Percentiles rank a stretch among this genome's conserved stretches.
Conservation (phyloP, 306 rosid species). For the Corylus americana region DNA sequence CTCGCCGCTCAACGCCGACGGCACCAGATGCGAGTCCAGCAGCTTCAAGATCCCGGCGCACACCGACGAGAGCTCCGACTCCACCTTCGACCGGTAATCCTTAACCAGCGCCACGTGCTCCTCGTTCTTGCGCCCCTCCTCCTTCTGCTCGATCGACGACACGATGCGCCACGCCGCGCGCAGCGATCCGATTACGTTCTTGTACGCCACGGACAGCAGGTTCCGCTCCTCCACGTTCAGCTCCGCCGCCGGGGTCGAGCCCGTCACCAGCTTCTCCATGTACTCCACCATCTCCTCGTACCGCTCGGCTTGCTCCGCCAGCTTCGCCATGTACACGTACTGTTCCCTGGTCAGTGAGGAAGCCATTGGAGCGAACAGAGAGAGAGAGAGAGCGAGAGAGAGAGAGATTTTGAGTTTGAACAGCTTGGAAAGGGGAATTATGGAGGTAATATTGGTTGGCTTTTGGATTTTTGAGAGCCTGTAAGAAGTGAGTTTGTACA, state of each 20-base stretch:
- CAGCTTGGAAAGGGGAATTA: background rate
- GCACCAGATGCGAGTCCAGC: slow-evolving; percentile 54
- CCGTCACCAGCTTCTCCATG: slow-evolving; percentile 72
- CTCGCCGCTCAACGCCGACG: slow-evolving; percentile 59
- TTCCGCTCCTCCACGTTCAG: slow-evolving; percentile 72
- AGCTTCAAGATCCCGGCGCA: slow-evolving; percentile 56
- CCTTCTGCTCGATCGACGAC: slow-evolving; percentile 77
- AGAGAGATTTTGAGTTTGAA: background rate
- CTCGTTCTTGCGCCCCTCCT: slow-evolving; percentile 70
- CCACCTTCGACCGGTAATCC: slow-evolving; percentile 70
- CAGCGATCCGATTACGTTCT: slow-evolving; percentile 76
- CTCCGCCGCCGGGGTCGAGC: slow-evolving; percentile 60
- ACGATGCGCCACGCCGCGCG: slow-evolving; percentile 80
- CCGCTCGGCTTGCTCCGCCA: slow-evolving; percentile 75
- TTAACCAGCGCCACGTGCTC: slow-evolving; percentile 64
- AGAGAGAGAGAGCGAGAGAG: background rate
- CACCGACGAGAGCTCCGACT: slow-evolving; percentile 51
- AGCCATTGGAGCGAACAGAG: slow-evolving; percentile 36
- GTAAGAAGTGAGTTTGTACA: background rate
- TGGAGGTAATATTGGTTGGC: background rate
- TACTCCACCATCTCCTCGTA: slow-evolving; percentile 82
- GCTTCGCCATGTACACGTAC: slow-evolving; percentile 68
- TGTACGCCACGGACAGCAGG: slow-evolving; percentile 67
- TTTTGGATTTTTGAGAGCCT: background rate
- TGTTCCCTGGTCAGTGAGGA: slow-evolving; percentile 55